These are phyloP conservation scores for Neurospora sp. DNA, from an alignment of 495 filamentous ascomycete species.

Conservation along the genomic window DNA sequence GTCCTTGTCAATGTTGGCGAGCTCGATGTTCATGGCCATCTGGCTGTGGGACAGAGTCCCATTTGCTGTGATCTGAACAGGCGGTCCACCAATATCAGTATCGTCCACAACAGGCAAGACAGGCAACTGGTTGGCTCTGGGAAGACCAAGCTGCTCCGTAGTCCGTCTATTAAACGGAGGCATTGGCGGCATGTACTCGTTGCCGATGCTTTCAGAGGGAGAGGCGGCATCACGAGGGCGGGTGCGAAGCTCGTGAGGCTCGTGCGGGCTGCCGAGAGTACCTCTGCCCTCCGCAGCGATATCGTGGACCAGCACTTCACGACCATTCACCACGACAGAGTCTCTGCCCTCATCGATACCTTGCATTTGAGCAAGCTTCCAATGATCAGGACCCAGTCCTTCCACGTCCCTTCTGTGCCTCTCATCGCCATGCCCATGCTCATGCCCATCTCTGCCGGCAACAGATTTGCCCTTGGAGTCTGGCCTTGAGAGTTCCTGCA, in stretches of 20 bases:
- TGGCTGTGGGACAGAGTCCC: conserved; percentile 36
- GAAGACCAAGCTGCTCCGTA: conserved; percentile 46
- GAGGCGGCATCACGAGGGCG: conserved; percentile 7
- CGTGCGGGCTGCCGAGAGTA: conserved; percentile 40
- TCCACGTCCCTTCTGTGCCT: conserved; percentile 66
- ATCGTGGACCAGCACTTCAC: conserved; percentile 56
- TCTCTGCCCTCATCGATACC: conserved; percentile 55
- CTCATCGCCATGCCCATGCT: conserved; percentile 34
- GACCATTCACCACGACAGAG: conserved; percentile 48
- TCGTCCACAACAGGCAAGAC: conserved; percentile 59
- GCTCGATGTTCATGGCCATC: conserved; percentile 55
- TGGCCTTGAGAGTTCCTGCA: conserved; percentile 54
- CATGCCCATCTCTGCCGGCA: conserved; percentile 7
- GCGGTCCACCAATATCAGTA: conserved; percentile 67
- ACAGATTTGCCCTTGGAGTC: conserved; percentile 35
- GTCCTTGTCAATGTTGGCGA: conserved; percentile 41
- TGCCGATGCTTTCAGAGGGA: conserved; percentile 19
- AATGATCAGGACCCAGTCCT: conserved; percentile 63
- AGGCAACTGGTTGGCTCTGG: conserved; percentile 55
- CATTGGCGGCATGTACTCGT: conserved; percentile 41
- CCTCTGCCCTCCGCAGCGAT: conserved; percentile 52
- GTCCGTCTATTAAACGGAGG: conserved; percentile 38
- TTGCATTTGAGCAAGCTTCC: conserved; percentile 46
- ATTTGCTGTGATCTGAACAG: conserved; percentile 33
- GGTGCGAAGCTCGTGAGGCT: conserved; percentile 16